These are phyloP conservation scores for Penicillium sp. DNA, from an alignment of 2,329 filamentous ascomycete species.

Conservation along the genomic window DNA sequence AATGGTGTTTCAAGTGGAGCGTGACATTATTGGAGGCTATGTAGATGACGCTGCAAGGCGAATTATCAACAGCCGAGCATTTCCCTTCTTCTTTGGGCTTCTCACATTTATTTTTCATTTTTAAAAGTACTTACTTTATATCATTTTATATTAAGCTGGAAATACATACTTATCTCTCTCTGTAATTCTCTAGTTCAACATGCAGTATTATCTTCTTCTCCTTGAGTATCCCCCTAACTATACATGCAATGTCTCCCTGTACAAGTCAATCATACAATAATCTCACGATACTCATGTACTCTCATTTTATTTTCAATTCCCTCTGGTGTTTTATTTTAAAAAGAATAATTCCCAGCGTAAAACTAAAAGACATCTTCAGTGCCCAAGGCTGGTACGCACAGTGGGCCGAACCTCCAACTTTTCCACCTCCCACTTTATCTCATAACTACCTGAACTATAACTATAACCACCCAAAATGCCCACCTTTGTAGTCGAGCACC, in stretches of 20 bases:
- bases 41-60: not conserved
- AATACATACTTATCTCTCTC: no score
- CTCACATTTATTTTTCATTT: not conserved
- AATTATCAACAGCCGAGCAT: not conserved
- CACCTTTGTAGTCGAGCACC: constrained; percentile 92
- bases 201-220: no score
- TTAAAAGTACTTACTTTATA: no score
- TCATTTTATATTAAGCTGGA: no score
- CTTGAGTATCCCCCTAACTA: no score
- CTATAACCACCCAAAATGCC: not conserved
- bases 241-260: no score
- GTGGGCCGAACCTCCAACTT: constrained; percentile 9
- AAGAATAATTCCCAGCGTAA: not conserved
- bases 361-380: not conserved
- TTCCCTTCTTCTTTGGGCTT: not conserved
- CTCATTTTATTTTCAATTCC: no score
- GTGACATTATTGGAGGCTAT: no score
- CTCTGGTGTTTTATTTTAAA: no score
- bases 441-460: not conserved
- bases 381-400: not conserved
- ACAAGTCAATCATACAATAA: no score
- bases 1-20: not conserved
- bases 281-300: no score
- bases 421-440: not conserved
- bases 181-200: no score